Percentiles rank a stretch among this genome's conserved stretches.
phyloP scores from a whole-genome alignment of 2,329 filamentous ascomycete species.

The Geosmithia putterillii region DNA sequence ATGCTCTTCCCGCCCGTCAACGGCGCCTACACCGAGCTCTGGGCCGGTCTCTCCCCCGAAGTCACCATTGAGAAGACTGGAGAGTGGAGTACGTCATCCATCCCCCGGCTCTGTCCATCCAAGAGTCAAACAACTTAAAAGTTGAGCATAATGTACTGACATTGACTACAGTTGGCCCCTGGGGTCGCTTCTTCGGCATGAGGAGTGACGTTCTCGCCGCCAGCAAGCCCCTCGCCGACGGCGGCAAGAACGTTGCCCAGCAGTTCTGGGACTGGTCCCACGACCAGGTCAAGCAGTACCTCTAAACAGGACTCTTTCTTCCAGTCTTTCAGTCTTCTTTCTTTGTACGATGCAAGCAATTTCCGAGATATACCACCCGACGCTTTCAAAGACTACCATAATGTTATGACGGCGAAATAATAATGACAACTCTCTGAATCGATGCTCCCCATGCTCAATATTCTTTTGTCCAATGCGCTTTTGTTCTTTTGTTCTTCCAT shows the following conservation, averaged over 20 bases:
- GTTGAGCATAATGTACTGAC: too few species aligned
- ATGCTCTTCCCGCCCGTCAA: slow-evolving; percentile 12
- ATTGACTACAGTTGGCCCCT: slow-evolving; percentile 13
- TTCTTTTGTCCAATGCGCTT: too few species aligned
- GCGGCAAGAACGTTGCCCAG: slow-evolving; percentile 20
- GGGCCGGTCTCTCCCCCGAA: slow-evolving; percentile 27
- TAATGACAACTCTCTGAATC: too few species aligned
- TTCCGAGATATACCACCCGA: too few species aligned
- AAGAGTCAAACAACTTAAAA: too few species aligned
- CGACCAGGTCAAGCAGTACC: slow-evolving; percentile 18
- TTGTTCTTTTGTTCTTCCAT: too few species aligned
- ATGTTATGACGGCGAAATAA: too few species aligned
- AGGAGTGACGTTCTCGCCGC: slow-evolving; percentile 18
- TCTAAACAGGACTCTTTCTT: not conserved
- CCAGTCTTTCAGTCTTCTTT: too few species aligned
- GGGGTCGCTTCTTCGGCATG: slow-evolving; percentile 20
- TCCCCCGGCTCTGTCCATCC: not conserved
- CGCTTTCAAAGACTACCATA: too few species aligned
- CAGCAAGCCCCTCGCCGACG: slow-evolving; percentile 18
- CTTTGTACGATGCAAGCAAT: too few species aligned
- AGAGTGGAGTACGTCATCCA: slow-evolving; percentile 12
- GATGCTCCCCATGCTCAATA: too few species aligned
- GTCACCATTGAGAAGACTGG: slow-evolving; percentile 24
- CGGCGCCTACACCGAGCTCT: slow-evolving; percentile 37
- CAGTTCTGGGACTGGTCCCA: slow-evolving; percentile 29